Evolutionary conservation across 352 stramenopile species (phyloP).

Genomic region (Phytophthora melonis): DNA sequence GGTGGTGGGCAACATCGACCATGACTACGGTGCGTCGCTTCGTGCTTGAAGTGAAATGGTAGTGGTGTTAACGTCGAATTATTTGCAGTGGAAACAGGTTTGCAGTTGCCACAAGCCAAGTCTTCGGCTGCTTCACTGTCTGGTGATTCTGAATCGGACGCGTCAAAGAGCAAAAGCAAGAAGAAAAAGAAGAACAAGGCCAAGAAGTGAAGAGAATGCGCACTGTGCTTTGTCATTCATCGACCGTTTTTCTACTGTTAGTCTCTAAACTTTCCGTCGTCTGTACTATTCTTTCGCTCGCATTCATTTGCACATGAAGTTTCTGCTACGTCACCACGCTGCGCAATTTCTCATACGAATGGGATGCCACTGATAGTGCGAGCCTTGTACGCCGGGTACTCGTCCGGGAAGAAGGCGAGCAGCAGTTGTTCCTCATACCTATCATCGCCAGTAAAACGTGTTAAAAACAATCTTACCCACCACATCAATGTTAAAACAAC

Average conservation of each 20-base stretch:
- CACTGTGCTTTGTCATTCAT: not conserved
- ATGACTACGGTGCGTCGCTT: constrained; percentile 54
- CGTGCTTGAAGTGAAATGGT: not conserved
- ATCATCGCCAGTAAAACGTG: not conserved
- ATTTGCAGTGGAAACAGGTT: constrained; percentile 48
- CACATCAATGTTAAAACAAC: constrained; percentile 1
- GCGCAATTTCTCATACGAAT: constrained; percentile 73
- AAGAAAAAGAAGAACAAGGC: constrained; percentile 60
- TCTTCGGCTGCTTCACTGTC: constrained; percentile 3
- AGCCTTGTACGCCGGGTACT: constrained; percentile 92
- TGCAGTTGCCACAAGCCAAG: constrained; percentile 46
- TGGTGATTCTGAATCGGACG: constrained; percentile 6
- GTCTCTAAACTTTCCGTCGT: constrained; percentile 20
- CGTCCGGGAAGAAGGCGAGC: constrained; percentile 90
- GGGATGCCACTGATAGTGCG: constrained; percentile 94
- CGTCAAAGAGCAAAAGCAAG: constrained; percentile 49
- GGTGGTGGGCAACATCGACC: constrained; percentile 53
- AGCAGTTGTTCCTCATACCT: constrained; percentile 95
- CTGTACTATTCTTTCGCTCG: constrained; percentile 4
- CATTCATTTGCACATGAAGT: constrained; percentile 6
- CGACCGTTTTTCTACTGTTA: not conserved
- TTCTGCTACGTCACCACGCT: not conserved
- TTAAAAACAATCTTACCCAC: constrained; percentile 6
- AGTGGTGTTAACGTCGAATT: not conserved
- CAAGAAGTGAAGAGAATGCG: constrained; percentile 18